Evolutionary conservation across 805 yeast genomes (phyloP), one percentile per base, ranked within the genome.

Genomic region (Nakazawaea ishiwadae): DNA sequence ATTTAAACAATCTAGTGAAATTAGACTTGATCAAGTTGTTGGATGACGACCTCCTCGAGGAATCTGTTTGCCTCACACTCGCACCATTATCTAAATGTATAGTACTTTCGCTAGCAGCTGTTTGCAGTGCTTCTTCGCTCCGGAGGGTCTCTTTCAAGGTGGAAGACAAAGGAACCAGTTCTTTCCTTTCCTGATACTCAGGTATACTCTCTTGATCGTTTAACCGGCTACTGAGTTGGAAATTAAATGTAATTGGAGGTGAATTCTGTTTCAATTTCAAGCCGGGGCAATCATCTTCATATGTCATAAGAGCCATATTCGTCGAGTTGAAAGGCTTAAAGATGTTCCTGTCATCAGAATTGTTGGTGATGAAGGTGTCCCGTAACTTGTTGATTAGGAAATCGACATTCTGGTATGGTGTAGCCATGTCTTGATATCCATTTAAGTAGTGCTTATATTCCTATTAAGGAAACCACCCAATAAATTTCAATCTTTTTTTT

Each of bases 171-270:
- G 20, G n/a, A 6, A 14, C 30, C 23, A 14, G 33, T 39, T 24
- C 37, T 21, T n/a, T 20, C 42, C 5, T 34, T 31, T 34, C 41
- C 9, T 29, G 23, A 11, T 32, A 11, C 11, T 30, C 37, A 18
- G 26, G 18, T 3, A 28, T 20, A 10, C 15, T 16, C 23, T 40
- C 35, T 29, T 27, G 18, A 28, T 29, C 27, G 30, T 32, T 34
- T 34, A 26, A 11, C 35, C 33, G 32, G 34, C 35, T 36, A 16
- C 36, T 17, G 35, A 36, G 10, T 20, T 44, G 35, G 23, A 36
- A 24, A 41, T 45, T 31, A 41, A 50, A 20, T 42, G 49, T 34
- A 32, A 50, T 31, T 4, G 44, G 44, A 9, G 44, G 44, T 24
- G 40, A 36, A 31, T 36, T 6, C 10, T 31, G 33, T 11, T 23